phyloP scores from a whole-genome alignment of 164 flowering plant species.

The Chimonanthus praecox region DNA sequence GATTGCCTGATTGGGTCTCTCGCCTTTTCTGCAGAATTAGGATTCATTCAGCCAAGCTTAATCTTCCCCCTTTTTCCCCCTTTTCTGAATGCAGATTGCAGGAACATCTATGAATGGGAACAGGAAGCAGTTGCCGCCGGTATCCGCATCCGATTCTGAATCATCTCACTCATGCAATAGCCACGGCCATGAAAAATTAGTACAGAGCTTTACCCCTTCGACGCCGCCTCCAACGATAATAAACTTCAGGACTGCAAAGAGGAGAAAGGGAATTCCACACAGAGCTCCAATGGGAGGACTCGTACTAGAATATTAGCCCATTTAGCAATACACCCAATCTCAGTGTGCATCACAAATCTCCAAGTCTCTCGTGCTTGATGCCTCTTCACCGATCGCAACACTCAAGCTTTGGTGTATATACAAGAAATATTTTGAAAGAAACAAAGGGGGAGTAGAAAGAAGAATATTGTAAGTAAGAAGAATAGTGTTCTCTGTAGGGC shows the following conservation, averaged over 20 bases:
- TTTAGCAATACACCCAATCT: background rate
- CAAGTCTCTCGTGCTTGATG: too few relatives aligned
- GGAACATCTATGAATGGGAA: constrained; percentile 51
- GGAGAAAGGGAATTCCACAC: constrained; percentile 94
- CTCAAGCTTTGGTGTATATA: background rate
- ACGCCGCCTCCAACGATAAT: constrained; percentile 72
- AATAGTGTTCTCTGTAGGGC: background rate
- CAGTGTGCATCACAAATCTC: background rate
- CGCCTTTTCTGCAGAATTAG: too few relatives aligned
- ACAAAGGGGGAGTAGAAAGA: background rate
- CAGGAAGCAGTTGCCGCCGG: constrained; percentile 18
- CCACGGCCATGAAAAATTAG: constrained; percentile 23
- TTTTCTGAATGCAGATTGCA: constrained; percentile 41
- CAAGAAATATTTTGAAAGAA: background rate
- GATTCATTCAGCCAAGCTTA: background rate
- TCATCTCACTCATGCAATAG: constrained; percentile 59
- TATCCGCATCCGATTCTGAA: constrained; percentile 50
- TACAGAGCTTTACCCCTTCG: constrained; percentile 63
- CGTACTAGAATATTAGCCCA: constrained; percentile 37
- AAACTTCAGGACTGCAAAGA: constrained; percentile 55
- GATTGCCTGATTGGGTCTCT: too few relatives aligned
- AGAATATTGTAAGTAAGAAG: background rate
- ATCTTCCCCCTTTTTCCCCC: background rate
- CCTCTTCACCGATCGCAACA: background rate
- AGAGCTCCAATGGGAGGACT: constrained; percentile 77